Conservation (phyloP, 257 asterid genomes). For the Gentiana macrophylla region DNA sequence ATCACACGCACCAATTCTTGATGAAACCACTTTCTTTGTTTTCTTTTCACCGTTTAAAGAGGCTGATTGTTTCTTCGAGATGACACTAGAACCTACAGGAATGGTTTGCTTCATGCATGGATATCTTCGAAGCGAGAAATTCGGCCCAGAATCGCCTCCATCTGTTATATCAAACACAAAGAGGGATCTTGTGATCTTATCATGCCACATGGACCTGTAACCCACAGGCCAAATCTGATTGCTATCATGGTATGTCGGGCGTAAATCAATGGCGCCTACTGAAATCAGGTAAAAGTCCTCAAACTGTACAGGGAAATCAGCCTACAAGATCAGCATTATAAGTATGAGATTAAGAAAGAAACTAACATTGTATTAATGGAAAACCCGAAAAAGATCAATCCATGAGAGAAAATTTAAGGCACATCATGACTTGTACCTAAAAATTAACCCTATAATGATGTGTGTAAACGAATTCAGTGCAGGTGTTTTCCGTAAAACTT, state of each 20-base stretch:
- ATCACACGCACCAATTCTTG: slow-evolving; percentile 10
- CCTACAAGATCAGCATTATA: slow-evolving; percentile 37
- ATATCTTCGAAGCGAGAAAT: slow-evolving; percentile 56
- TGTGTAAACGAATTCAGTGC: no score
- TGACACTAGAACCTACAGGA: slow-evolving; percentile 58
- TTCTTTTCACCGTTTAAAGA: slow-evolving; percentile 29
- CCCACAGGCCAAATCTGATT: slow-evolving; percentile 90
- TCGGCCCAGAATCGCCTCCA: slow-evolving; percentile 85
- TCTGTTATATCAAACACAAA: slow-evolving; percentile 72
- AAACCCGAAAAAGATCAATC: background rate
- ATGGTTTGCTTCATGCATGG: slow-evolving; percentile 63
- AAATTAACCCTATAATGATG: background rate
- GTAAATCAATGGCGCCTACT: slow-evolving; percentile 60
- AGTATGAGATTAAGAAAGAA: slow-evolving; percentile 3
- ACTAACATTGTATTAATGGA: background rate
- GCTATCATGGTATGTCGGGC: slow-evolving; percentile 57
- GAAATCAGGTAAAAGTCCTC: slow-evolving; percentile 76
- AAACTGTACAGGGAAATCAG: slow-evolving; percentile 76
- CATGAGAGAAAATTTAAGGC: background rate
- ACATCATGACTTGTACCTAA: background rate
- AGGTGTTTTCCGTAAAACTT: background rate
- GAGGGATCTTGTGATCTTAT: slow-evolving; percentile 77
- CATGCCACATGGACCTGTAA: slow-evolving; percentile 90
- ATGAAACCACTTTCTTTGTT: slow-evolving; percentile 9
- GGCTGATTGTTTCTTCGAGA: slow-evolving; percentile 26